Percentiles rank a stretch among this genome's conserved stretches.
Conservation (phyloP, 257 asterid genomes). For the Mitragyna speciosa region DNA sequence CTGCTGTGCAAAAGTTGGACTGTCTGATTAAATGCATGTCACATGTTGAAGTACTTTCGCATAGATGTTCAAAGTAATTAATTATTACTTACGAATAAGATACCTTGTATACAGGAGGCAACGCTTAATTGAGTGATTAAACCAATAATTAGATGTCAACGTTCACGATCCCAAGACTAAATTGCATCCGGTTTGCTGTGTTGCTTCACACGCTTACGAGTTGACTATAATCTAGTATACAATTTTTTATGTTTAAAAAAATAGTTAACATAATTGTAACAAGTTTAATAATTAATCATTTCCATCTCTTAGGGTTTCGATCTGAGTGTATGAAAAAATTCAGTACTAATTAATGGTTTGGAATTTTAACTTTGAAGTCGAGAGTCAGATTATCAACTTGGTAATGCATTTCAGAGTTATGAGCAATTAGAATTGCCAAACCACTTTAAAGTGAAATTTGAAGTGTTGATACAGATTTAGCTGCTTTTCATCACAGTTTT, state of each 20-base stretch:
- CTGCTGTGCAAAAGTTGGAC: not conserved
- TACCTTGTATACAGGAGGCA: not conserved
- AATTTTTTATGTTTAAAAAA: not conserved
- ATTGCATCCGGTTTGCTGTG: conserved; percentile 25
- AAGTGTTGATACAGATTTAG: too few relatives aligned
- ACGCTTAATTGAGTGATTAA: conserved; percentile 20
- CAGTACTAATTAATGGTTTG: not conserved
- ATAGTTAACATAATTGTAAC: not conserved
- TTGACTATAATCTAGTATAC: conserved; percentile 23
- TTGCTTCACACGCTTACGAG: conserved; percentile 37
- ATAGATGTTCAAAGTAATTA: not conserved
- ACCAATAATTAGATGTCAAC: conserved; percentile 45
- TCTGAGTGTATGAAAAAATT: not conserved
- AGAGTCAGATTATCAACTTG: not conserved
- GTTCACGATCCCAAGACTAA: conserved; percentile 36
- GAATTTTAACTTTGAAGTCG: not conserved
- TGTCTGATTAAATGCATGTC: not conserved
- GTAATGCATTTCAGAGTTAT: too few relatives aligned
- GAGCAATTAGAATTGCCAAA: not conserved
- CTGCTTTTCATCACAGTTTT: too few relatives aligned
- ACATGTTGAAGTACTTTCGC: not conserved
- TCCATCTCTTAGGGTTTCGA: not conserved
- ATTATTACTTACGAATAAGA: not conserved
- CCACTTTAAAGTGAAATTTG: not conserved
- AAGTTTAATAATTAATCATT: not conserved